Evolutionary conservation across 1,284 basidiomycete genomes (phyloP).

Genomic region (Ceratobasidium sp.): DNA sequence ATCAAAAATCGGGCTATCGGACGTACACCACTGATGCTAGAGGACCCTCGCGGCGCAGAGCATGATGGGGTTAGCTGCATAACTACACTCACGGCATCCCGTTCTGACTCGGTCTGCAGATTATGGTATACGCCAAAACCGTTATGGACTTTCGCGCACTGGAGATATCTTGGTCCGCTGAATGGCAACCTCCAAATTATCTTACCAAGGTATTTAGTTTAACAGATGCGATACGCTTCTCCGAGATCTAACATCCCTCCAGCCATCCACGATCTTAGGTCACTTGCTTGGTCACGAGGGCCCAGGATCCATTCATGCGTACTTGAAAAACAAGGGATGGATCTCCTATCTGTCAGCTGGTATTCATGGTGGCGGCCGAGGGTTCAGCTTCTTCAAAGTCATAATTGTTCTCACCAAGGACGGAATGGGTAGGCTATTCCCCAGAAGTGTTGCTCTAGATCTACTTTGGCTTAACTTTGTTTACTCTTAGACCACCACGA

Average conservation of each 20-base stretch:
- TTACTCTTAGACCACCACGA: conserved; percentile 73
- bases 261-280: conserved; percentile 81
- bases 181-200: conserved; percentile 84
- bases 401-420: conserved; percentile 84
- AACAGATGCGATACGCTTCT: neutral
- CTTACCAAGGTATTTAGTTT: conserved; percentile 65
- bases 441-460: neutral
- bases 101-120: conserved; percentile 59
- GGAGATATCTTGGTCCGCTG: conserved; percentile 89
- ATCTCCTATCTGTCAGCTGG: conserved; percentile 76
- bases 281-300: conserved; percentile 98
- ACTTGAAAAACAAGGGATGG: conserved; percentile 94
- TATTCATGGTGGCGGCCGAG: conserved; percentile 78
- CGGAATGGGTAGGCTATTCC: conserved; percentile 75
- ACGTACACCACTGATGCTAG: conserved; percentile 64
- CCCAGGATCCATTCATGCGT: conserved; percentile 90
- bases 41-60: conserved; percentile 79
- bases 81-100: neutral
- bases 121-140: conserved; percentile 86
- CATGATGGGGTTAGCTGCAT: conserved; percentile 74
- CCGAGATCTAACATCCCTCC: conserved; percentile 17
- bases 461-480: conserved; percentile 8
- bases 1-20: conserved; percentile 77
- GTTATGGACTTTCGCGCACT: conserved; percentile 90
- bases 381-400: conserved; percentile 91